A percentile compares a stretch with the other conserved stretches of the same genome.
These are phyloP conservation scores for Erucastrum elatum DNA, from an alignment of 345 rosid species.

Conservation along the genomic window DNA sequence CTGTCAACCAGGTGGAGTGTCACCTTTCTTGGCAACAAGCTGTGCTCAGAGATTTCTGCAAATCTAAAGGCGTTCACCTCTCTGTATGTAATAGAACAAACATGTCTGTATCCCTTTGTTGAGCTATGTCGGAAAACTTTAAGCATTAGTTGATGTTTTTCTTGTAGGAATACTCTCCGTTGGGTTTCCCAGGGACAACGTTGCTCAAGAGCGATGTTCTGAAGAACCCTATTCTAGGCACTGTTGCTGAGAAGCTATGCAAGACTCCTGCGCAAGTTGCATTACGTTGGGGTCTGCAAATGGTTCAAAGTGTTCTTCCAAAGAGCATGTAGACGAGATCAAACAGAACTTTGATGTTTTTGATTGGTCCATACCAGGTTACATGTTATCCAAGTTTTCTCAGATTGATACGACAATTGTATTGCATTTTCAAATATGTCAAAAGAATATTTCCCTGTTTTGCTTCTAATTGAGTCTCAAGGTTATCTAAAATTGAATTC, in stretches of 20 bases:
- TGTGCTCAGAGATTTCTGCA: conserved; percentile 61
- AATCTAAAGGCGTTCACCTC: conserved; percentile 77
- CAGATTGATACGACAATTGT: conserved; percentile 63
- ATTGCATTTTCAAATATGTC: neutral
- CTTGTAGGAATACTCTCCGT: conserved; percentile 88
- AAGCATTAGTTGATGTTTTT: too few relatives aligned
- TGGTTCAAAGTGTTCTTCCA: conserved; percentile 87
- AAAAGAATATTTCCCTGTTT: neutral
- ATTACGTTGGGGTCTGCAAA: conserved; percentile 82
- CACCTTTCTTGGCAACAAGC: conserved; percentile 81
- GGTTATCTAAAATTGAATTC: neutral
- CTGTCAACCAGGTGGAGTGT: conserved; percentile 83
- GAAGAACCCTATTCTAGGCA: conserved; percentile 46
- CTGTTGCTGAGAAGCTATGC: conserved; percentile 63
- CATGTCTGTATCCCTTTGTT: neutral
- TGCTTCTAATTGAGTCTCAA: too few relatives aligned
- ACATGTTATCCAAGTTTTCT: conserved; percentile 59
- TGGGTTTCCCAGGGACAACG: conserved; percentile 78
- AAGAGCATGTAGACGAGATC: conserved; percentile 73
- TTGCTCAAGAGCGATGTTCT: conserved; percentile 67
- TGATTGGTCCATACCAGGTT: conserved; percentile 77
- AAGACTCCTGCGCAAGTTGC: conserved; percentile 87
- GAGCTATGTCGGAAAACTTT: too few relatives aligned
- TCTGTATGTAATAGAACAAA: conserved; percentile 31
- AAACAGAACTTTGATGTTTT: conserved; percentile 74